Evolutionary conservation across 2,329 filamentous ascomycete species (phyloP).

Genomic region (Orbilia ellipsospora): DNA sequence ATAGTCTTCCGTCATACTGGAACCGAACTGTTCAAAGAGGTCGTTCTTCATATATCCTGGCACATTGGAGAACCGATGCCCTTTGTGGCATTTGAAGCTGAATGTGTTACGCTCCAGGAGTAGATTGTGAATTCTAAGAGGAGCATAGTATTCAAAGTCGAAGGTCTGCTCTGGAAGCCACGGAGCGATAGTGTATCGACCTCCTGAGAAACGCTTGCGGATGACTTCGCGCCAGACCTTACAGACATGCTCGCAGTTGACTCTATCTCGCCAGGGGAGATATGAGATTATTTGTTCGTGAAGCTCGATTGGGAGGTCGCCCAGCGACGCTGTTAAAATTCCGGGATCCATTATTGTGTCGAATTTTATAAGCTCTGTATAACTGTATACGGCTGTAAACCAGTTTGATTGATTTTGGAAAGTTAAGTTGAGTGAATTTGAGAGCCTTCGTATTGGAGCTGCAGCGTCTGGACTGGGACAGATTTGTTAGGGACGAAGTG

Average conservation of each 20-base stretch:
- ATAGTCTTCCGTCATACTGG: background rate
- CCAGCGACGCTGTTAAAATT: conserved; percentile 2
- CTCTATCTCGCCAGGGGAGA: conserved; percentile 38
- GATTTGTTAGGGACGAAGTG: no score
- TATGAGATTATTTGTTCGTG: conserved; percentile 50
- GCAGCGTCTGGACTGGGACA: no score
- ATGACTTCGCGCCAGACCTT: conserved; percentile 39
- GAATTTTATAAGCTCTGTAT: background rate
- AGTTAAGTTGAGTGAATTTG: background rate
- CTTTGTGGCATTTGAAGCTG: conserved; percentile 32
- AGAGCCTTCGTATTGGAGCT: background rate
- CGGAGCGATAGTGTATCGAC: conserved; percentile 28
- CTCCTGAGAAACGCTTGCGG: conserved; percentile 10
- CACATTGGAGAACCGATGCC: conserved; percentile 6
- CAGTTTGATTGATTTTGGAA: background rate
- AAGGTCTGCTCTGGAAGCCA: conserved; percentile 39
- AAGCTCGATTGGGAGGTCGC: conserved; percentile 43
- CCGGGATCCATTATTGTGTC: background rate
- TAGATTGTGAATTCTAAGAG: conserved; percentile 34
- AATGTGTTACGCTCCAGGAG: conserved; percentile 25
- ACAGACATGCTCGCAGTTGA: conserved; percentile 51
- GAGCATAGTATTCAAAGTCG: conserved; percentile 32
- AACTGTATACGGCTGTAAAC: background rate
- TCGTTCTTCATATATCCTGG: conserved; percentile 3
- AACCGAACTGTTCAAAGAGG: conserved; percentile 18